A percentile compares a stretch with the other conserved stretches of the same genome.
Conservation (phyloP, 169 alveolate genomes). For the Plasmodium vinckei region DNA sequence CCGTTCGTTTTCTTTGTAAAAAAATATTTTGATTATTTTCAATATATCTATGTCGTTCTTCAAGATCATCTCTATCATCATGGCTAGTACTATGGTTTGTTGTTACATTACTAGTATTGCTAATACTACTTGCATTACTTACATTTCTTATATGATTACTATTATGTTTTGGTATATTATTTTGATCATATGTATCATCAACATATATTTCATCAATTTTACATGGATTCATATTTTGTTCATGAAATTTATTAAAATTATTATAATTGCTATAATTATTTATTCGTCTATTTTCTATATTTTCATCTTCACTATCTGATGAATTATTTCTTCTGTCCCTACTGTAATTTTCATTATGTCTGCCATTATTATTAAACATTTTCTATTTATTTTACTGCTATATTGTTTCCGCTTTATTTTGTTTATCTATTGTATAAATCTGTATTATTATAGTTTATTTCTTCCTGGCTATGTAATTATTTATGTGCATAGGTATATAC, state of each 20-base stretch:
- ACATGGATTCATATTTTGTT: constrained; percentile 46
- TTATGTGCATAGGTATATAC: too few species aligned
- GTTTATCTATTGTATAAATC: background rate
- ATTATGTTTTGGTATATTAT: background rate
- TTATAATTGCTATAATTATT: constrained; percentile 47
- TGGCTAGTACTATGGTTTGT: background rate
- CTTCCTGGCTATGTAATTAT: too few species aligned
- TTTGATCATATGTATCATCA: constrained; percentile 71
- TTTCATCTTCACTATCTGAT: constrained; percentile 45
- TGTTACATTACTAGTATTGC: background rate
- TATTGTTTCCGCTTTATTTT: background rate
- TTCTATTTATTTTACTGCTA: constrained; percentile 15
- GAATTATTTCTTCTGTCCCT: constrained; percentile 32
- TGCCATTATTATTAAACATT: constrained; percentile 44
- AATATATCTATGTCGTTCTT: too few species aligned
- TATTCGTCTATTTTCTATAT: constrained; percentile 3
- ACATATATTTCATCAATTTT: constrained; percentile 67
- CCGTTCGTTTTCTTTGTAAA: constrained; percentile 1
- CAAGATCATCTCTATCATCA: too few species aligned
- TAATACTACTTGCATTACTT: background rate
- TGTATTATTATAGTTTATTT: background rate
- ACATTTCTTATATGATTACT: background rate
- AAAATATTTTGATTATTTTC: background rate
- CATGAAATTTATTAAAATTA: constrained; percentile 65
- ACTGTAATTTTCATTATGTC: constrained; percentile 31